Base-by-base conservation (phyloP, 2,329 filamentous ascomycete species). In the Penicillium oxalicum region DNA sequence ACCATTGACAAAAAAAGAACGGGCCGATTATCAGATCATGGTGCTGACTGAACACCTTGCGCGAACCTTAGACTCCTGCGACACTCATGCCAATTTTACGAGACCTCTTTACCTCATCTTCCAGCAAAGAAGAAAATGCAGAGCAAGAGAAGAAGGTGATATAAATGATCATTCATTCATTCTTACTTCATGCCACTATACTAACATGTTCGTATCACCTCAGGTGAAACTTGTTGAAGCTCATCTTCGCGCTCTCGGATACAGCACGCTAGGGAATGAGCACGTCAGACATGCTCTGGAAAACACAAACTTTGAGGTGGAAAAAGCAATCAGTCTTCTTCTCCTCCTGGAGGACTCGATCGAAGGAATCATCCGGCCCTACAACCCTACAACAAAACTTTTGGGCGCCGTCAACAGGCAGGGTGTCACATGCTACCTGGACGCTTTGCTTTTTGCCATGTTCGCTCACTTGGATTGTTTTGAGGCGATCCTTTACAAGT, bases 381-480 rank as follows among this genome's bases (percentile, higher is more conserved):
- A 88, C 70, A 78, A 88, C 47, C 82, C 88, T 7, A 77, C 78
- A 45, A 77, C 86, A 6, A 79, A 79, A 48, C 83, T 97, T 74
- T 73, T 88, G 4, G 93, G 93, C 5, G 91, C 93, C 9, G 86
- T 88, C 59, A 98, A 98, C 63, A 79, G 90, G 41, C 79, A 85
- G 39, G 82, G 81, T 41, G 89, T 95, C 33, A 97, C 91, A n/a
- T 98, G 93, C 72, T 97, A 94, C 66, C 75, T 97, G 12, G 93
- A 97, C 66, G 80, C 91, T 0, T 73, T 97, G 24, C 78, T 98
- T 1, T 97, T 96, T 66, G 87, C 91, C 66, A 96, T 98, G 89
- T 97, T 97, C 66, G 87, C 88, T 13, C 84, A 88, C 51, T 77
- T 96, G 34, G 86, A 89, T 57, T 91, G 87, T 55, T 98, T 95